Base-by-base conservation (phyloP, 1,284 basidiomycete species). In the Caloboletus firmus region DNA sequence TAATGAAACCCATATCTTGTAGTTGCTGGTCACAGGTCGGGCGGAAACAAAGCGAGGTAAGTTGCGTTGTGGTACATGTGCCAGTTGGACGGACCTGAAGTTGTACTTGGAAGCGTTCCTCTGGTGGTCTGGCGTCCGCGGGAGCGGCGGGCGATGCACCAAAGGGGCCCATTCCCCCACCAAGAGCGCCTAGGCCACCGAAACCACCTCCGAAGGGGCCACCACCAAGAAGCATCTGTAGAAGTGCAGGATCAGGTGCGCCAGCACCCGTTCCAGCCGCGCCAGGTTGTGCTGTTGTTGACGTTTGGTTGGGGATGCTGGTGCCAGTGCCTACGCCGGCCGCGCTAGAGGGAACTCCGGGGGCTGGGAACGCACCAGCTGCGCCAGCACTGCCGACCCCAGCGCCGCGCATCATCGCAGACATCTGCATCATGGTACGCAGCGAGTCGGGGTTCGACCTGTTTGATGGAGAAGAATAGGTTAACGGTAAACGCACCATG, bases 71-170 rank as follows among this genome's bases (percentile, higher is more conserved):
- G 30, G 40, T 12, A 31, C 4, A 9, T 2, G 30, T 17, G 13
- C 3, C 3, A 3, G 17, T 8, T 15, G 30, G 18, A 60, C 80
- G 9, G 26, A 86, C 87, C 79, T 87, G 85, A 12, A 95, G 75
- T 69, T 95, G 91, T 13, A 88, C 84, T 64, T 94, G 89, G 79
- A 91, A 96, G 50, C 93, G 78, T 74, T 95, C 93, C 70, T 95
- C 93, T 4, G 92, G 85, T 12, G 89, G 80, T 63, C 91, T 76
- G 4, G 83, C 75, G 67, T 94, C 91, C 1, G 82, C 74, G 4
- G 87, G 81, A 0, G 78, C 66, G 0, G 77, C 69, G 7, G 78
- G 64, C 3, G 74, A 61, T 10, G 62, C 67, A 24, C 74, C 76
- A 20, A 66, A 64, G 1, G 51, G 10, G 7, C 24, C 10, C 3